Evolutionary conservation across 148 eudicot species (phyloP), one percentile per base, ranked within the genome.

Genomic region (Vaccinium corymbosum): DNA sequence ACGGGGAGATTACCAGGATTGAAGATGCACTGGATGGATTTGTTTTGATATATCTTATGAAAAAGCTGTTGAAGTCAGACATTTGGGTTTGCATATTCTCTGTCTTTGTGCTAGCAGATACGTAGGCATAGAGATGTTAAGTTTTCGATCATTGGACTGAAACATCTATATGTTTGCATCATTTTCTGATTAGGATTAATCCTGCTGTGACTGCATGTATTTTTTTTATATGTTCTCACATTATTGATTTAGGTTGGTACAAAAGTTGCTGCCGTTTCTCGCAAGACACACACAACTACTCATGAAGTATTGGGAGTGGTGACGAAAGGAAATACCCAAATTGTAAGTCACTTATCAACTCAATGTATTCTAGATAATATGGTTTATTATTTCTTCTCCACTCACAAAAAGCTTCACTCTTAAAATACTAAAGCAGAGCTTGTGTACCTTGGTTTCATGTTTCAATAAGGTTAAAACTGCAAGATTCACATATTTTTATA

Each of bases 201-300:
- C 19, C 14, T 27, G 38, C 20, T 29, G 78, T 64, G 68, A 7
- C 56, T 56, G 46, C 48, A 56, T 32, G 72, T 57, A 7, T 35
- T 78, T 49, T 17, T 51, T 72, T 16, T 62, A 76, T 62, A 76
- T 48, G 81, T 20, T 55, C 19, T 66, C 68, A 27, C 3, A 48
- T 77, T 20, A 7, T 74, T 76, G 73, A 79, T 85, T 83, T 89
- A 97, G 99, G 98, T 95, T 89, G 97, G 98, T 80, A 92, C 95
- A 79, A 93, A 97, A 87, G 97, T 97, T 89, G 84, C 99, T 81
- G 99, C 97, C 85, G 98, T 97, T 86, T 97, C 99, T 82, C 88
- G 99, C 78, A 97, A 97, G 92, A 93, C 91, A 68, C 91, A 97
- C 85, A 94, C 99, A 49, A 97, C 99, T 76, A 94, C 96, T 42